A percentile compares a stretch with the other conserved stretches of the same genome.
phyloP scores from a whole-genome alignment of 2,329 filamentous ascomycete genomes.

The Fusarium setosum region DNA sequence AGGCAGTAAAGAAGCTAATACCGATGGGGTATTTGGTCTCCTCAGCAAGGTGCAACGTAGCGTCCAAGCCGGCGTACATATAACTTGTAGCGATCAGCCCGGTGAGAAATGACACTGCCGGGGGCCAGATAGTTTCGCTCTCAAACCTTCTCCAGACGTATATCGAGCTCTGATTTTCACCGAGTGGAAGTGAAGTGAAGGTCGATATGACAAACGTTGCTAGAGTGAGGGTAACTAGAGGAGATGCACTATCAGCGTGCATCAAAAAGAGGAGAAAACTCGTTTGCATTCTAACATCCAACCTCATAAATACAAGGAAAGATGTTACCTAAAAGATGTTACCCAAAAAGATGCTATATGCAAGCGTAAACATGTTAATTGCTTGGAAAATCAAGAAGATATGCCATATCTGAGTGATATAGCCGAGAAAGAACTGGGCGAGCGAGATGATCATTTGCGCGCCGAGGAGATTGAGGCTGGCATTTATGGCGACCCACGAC shows the following conservation, averaged over 20 bases:
- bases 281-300: too few species aligned
- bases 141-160: conserved; percentile 47
- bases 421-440: conserved; percentile 5
- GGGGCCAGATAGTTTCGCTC: conserved; percentile 44
- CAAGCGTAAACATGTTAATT: conserved; percentile 10
- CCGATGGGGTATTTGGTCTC: conserved; percentile 46
- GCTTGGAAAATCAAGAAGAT: conserved; percentile 19
- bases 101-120: conserved; percentile 48
- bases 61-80: conserved; percentile 51
- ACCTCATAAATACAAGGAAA: conserved; percentile 20
- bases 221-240: conserved; percentile 15
- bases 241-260: not conserved
- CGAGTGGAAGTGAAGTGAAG: conserved; percentile 18
- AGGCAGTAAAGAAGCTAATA: conserved; percentile 48
- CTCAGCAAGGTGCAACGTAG: conserved; percentile 52
- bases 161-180: conserved; percentile 3
- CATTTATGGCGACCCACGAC: not conserved
- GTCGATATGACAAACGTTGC: conserved; percentile 17
- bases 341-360: conserved; percentile 22
- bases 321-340: conserved; percentile 20
- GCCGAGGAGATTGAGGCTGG: not conserved
- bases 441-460: conserved; percentile 16
- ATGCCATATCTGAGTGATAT: conserved; percentile 10
- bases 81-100: conserved; percentile 52
- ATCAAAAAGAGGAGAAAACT: not conserved